phyloP scores from a whole-genome alignment of 176 grass and related monocot genomes.

The Dendrocalamus sinicus region DNA sequence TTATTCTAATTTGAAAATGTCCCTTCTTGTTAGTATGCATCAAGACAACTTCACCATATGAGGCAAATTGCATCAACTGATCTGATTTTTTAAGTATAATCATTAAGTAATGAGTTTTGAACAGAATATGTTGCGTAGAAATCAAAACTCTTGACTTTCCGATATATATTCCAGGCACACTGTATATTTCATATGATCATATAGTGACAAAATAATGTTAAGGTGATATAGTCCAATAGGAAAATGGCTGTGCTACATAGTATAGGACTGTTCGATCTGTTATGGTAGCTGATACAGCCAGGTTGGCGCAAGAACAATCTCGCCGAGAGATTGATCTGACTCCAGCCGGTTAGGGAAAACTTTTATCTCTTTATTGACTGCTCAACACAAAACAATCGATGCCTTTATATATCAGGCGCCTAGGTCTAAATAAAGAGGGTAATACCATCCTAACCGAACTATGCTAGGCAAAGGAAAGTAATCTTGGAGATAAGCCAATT shows the following conservation, averaged over 20 bases:
- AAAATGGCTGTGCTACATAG: not conserved
- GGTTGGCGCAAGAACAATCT: no score
- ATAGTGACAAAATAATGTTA: not conserved
- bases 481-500: no score
- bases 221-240: not conserved
- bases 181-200: not conserved
- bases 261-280: not conserved
- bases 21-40: not conserved
- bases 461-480: no score
- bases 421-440: no score
- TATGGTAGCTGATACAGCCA: no score
- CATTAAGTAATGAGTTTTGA: not conserved
- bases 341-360: no score
- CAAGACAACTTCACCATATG: not conserved
- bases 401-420: no score
- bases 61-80: not conserved
- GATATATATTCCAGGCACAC: not conserved
- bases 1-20: not conserved
- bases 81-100: not conserved
- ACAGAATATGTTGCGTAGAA: not conserved
- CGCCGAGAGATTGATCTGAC: no score
- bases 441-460: no score
- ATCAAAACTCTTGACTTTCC: not conserved
- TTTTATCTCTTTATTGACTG: no score
- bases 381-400: no score